Conservation (phyloP, 1,284 basidiomycete species). For the Microbotryum saponariae region DNA sequence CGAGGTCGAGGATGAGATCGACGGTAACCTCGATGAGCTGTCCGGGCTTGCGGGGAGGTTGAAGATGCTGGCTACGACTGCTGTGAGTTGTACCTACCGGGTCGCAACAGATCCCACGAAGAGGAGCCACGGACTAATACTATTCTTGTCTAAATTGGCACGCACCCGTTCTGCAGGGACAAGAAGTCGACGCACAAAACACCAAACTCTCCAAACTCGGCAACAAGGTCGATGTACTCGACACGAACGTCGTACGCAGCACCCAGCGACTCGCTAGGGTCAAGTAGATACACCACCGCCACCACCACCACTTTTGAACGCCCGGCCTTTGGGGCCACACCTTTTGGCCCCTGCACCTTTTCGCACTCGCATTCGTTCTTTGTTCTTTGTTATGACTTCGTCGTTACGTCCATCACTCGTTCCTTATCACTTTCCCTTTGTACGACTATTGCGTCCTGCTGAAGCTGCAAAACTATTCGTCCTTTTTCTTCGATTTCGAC, state of each 20-base stretch:
- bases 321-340: too few relatives aligned
- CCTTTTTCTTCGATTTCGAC: too few relatives aligned
- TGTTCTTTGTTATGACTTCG: too few relatives aligned
- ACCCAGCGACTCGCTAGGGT: conserved; percentile 30
- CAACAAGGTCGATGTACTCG: conserved; percentile 48
- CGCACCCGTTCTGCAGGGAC: neutral
- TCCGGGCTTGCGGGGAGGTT: conserved; percentile 69
- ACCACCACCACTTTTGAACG: too few relatives aligned
- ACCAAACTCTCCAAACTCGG: conserved; percentile 59
- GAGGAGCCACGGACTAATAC: conserved; percentile 17
- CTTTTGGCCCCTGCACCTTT: too few relatives aligned
- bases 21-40: conserved; percentile 87
- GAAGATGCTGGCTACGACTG: conserved; percentile 73
- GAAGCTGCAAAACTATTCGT: too few relatives aligned
- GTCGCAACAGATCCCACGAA: conserved; percentile 38
- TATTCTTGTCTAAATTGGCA: neutral
- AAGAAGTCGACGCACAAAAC: conserved; percentile 69
- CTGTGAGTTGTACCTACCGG: conserved; percentile 52
- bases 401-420: too few relatives aligned
- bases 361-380: too few relatives aligned
- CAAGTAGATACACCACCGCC: conserved; percentile 13
- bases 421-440: too few relatives aligned
- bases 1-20: conserved; percentile 69
- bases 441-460: too few relatives aligned
- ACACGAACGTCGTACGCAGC: conserved; percentile 27